Base-by-base conservation (phyloP, 2,329 filamentous ascomycete genomes). In the Diaporthe citrichinensis region DNA sequence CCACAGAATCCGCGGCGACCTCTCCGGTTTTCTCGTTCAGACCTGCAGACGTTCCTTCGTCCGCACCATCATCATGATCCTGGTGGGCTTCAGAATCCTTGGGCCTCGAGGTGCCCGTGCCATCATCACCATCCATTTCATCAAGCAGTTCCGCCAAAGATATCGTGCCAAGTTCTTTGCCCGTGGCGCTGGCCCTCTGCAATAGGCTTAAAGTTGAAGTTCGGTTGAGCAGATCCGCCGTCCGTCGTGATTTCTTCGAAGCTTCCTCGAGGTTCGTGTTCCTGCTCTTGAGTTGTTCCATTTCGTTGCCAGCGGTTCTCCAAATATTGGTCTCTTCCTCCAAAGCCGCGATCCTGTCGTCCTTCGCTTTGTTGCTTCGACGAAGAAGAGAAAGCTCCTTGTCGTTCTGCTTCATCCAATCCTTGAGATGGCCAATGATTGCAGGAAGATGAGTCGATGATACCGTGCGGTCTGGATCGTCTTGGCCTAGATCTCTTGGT, bases 381-480 rank as follows among this genome's bases (percentile, higher is more conserved):
- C 20, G 1, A 10, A 9, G 7, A 9, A 49, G 2, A n/a, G 46
- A 20, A n/a, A 49, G 17, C 46, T 49, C 20, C 46, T n/a, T 20
- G 17, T 49, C 15, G 46, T 23, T n/a, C 46, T 49, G 46, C 46
- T 49, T 23, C 1, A 7, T 2, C 17, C 10, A 12, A 25, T 5
- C n/a, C 20, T 49, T 0, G 44, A 49, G 17, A 1, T 10, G 20
- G 7, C 7, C 17, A 23, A 20, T 49, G 44, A 49, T 23, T 23
- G 44, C 17, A 8, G 14, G 15, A 15, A 17, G 15, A 17, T 49
- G 44, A 4, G 0, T 2, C 7, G 20, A 49, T 23, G 5, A 23
- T 23, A 3, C 7, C 1, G 20, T 49, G 0, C 7, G 17, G 15
- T 9, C 1, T 10, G 1, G 1, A 23, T 1, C 0, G 17, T 51